phyloP scores from a whole-genome alignment of 306 rosid species.

The Fagus sylvatica region DNA sequence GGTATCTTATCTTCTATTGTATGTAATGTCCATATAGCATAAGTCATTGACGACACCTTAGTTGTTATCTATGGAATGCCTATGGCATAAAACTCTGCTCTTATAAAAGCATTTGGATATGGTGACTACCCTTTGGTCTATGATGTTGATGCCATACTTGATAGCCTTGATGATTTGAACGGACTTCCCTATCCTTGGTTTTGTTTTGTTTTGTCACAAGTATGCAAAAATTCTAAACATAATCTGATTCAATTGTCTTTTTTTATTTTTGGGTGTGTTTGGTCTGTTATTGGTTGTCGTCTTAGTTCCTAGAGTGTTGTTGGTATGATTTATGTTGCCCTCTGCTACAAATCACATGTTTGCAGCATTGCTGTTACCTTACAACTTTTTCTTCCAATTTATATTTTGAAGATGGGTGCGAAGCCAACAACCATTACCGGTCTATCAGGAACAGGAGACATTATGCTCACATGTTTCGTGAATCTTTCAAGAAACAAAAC shows the following conservation, averaged over 20 bases:
- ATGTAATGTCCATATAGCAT: slow-evolving; percentile 1
- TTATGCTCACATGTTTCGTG: slow-evolving; percentile 92
- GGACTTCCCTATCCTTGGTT: background rate
- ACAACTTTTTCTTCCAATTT: slow-evolving; percentile 19
- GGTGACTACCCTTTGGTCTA: background rate
- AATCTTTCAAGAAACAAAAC: slow-evolving; percentile 90
- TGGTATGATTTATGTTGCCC: background rate
- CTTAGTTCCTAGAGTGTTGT: background rate
- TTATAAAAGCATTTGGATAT: background rate
- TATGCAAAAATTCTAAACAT: background rate
- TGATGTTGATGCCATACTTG: slow-evolving; percentile 1
- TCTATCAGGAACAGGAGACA: slow-evolving; percentile 90
- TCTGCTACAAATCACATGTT: background rate
- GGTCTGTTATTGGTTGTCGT: slow-evolving; percentile 2
- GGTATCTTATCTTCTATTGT: slow-evolving; percentile 39
- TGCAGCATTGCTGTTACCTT: slow-evolving; percentile 13
- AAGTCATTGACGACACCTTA: background rate
- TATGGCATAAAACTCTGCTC: background rate
- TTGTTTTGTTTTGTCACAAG: background rate
- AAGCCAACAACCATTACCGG: slow-evolving; percentile 89
- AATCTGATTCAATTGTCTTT: background rate
- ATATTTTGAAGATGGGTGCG: slow-evolving; percentile 82
- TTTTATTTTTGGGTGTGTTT: no score
- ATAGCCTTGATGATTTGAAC: slow-evolving; percentile 1
- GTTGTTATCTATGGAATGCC: background rate